phyloP scores from a whole-genome alignment of 2,329 filamentous ascomycete species.

The Coleophoma eucalyptorum region DNA sequence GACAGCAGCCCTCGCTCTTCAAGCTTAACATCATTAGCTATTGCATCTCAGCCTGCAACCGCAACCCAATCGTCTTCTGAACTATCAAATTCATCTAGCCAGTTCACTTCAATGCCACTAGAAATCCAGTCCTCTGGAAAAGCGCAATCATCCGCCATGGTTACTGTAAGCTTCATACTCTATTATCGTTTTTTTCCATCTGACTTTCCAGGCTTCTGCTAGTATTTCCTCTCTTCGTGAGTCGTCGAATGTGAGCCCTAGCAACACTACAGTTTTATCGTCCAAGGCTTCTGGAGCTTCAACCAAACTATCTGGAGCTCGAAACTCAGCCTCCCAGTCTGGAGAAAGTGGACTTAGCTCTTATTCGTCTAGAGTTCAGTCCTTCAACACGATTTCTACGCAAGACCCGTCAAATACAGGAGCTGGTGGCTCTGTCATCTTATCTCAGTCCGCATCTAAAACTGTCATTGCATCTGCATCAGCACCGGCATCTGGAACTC shows the following conservation, averaged over 20 bases:
- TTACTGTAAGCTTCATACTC: background rate
- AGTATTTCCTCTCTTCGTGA: background rate
- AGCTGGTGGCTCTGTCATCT: background rate
- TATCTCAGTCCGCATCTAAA: background rate
- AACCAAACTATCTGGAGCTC: background rate
- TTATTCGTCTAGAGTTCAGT: too few species aligned
- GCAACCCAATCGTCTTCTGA: background rate
- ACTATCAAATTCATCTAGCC: background rate
- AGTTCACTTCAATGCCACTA: background rate
- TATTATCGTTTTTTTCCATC: background rate
- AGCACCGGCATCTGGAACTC: background rate
- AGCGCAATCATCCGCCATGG: background rate
- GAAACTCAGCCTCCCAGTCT: background rate
- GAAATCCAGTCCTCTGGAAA: too few species aligned
- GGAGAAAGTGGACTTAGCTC: background rate
- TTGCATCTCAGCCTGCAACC: background rate
- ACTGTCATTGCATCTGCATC: background rate
- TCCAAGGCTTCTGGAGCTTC: background rate
- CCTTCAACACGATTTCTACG: background rate
- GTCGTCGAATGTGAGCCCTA: background rate
- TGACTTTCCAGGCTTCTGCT: background rate
- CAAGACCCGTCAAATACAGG: background rate
- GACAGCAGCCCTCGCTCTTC: background rate
- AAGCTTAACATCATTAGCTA: background rate
- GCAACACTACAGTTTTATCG: background rate